Conservation (phyloP, 768 basidiomycete species). For the Chlorophyllum brunneum region DNA sequence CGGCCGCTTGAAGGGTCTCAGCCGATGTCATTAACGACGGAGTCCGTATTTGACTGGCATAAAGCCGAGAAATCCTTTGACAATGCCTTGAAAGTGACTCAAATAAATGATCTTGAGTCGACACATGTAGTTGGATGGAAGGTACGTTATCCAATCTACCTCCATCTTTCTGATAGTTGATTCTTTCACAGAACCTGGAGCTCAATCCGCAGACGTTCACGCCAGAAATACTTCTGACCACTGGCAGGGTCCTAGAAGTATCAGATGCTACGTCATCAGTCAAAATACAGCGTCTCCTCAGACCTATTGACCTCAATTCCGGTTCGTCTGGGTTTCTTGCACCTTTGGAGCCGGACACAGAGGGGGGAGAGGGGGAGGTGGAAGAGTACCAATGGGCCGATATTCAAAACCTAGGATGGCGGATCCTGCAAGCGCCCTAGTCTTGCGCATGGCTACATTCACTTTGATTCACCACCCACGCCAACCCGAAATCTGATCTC, state of each 20-base stretch:
- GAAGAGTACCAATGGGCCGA: conserved; percentile 21
- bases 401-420: conserved; percentile 13
- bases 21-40: conserved; percentile 1
- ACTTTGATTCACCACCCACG: no score
- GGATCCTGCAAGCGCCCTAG: neutral
- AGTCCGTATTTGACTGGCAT: conserved; percentile 32
- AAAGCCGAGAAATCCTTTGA: conserved; percentile 31
- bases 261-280: conserved; percentile 10
- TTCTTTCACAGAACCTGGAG: conserved; percentile 43
- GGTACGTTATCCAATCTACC: conserved; percentile 26
- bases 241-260: conserved; percentile 35
- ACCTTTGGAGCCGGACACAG: conserved; percentile 20
- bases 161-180: neutral
- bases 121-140: conserved; percentile 45
- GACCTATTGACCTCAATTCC: conserved; percentile 12
- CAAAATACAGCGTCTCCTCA: conserved; percentile 16
- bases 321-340: conserved; percentile 9
- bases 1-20: no score
- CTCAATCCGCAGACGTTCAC: conserved; percentile 57
- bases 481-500: no score
- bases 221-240: conserved; percentile 52
- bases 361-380: conserved; percentile 18
- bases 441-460: no score
- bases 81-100: conserved; percentile 21
- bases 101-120: conserved; percentile 21